A percentile compares a stretch with the other conserved stretches of the same genome.
phyloP scores from a whole-genome alignment of 306 rosid species.

The Vigna hirtella region DNA sequence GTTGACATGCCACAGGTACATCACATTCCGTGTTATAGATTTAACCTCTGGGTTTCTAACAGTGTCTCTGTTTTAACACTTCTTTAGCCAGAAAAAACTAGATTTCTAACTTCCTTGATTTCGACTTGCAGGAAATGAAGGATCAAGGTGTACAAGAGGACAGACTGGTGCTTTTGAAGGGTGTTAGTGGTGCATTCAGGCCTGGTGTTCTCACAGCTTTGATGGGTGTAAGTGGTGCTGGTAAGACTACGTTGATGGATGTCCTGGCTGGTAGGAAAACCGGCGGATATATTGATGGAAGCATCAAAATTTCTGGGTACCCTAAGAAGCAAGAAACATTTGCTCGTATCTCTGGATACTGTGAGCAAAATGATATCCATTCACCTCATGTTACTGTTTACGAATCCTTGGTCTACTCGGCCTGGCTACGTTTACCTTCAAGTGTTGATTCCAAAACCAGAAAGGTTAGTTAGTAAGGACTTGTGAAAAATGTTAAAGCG shows the following conservation, averaged over 20 bases:
- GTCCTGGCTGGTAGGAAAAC: conserved; percentile 79
- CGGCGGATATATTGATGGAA: conserved; percentile 71
- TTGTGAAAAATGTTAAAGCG: not conserved
- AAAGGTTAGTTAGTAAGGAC: conserved; percentile 44
- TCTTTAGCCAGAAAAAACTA: not conserved
- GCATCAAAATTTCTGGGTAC: conserved; percentile 64
- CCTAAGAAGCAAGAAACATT: conserved; percentile 74
- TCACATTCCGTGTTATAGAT: not conserved
- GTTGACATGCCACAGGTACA: conserved; percentile 74
- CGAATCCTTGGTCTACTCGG: conserved; percentile 66
- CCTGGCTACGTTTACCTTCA: conserved; percentile 65
- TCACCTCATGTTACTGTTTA: conserved; percentile 77
- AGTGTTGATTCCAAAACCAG: conserved; percentile 51
- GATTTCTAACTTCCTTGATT: conserved; percentile 13
- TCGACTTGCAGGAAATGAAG: conserved; percentile 64
- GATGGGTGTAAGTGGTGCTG: conserved; percentile 85
- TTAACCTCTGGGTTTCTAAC: not conserved
- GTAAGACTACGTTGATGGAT: conserved; percentile 79
- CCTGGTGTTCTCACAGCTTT: conserved; percentile 77
- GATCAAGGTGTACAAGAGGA: conserved; percentile 62
- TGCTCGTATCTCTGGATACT: conserved; percentile 66
- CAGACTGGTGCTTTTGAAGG: conserved; percentile 56
- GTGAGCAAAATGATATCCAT: conserved; percentile 78
- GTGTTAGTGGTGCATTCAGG: conserved; percentile 75
- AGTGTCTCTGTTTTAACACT: not conserved